phyloP scores from a whole-genome alignment of 306 rosid genomes.

The Cucurbita pepo region DNA sequence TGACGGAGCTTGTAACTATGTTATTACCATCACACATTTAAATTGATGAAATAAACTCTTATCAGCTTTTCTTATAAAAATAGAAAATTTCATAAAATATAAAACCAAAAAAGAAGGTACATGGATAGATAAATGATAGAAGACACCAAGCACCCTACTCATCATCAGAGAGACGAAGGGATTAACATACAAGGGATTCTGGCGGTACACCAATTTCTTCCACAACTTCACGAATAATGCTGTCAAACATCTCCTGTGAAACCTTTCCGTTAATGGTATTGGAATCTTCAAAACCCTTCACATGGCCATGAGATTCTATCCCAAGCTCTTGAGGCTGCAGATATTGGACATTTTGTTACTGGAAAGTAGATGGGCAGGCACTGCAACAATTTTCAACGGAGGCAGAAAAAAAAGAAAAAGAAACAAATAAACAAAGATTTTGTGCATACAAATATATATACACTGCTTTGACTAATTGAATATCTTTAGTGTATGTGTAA shows the following conservation, averaged over 20 bases:
- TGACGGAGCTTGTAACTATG: neutral
- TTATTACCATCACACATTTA: neutral
- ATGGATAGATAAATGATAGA: neutral
- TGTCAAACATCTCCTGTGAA: constrained; percentile 76
- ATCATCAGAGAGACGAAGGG: neutral
- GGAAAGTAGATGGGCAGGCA: neutral
- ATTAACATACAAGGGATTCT: constrained; percentile 55
- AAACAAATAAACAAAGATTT: neutral
- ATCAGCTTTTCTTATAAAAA: neutral
- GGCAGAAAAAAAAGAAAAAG: neutral
- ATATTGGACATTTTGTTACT: constrained; percentile 8
- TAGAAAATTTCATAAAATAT: neutral
- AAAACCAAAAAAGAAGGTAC: neutral
- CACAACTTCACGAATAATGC: constrained; percentile 83
- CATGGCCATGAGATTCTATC: constrained; percentile 30
- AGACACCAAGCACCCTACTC: neutral
- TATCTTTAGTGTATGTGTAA: neutral
- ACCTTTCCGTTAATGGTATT: constrained; percentile 20
- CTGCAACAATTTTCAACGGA: neutral
- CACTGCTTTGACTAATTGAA: neutral
- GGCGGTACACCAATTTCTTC: constrained; percentile 92
- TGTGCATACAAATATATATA: neutral
- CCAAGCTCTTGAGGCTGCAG: constrained; percentile 81
- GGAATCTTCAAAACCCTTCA: constrained; percentile 29
- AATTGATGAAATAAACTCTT: neutral